A percentile compares a stretch with the other conserved stretches of the same genome.
Evolutionary conservation across 768 basidiomycete genomes (phyloP).

Genomic region (Trametes cingulata): DNA sequence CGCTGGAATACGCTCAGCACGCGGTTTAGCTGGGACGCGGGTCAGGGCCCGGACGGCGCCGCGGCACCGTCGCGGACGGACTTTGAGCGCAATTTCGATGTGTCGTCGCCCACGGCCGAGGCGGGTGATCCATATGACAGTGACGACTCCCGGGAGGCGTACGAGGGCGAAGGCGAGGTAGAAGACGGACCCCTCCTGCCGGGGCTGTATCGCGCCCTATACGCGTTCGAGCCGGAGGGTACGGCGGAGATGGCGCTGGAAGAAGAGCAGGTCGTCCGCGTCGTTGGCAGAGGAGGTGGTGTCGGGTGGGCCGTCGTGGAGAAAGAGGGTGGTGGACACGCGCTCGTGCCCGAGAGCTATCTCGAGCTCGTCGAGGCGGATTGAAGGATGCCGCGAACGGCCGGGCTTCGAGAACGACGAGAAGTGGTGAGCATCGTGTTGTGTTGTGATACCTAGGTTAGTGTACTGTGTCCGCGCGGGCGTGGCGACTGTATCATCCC

Average conservation of each 20-base stretch:
- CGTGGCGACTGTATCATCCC: conserved; percentile 18
- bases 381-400: background rate
- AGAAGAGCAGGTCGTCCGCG: conserved; percentile 75
- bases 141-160: conserved; percentile 29
- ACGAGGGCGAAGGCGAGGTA: conserved; percentile 28
- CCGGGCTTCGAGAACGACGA: background rate
- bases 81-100: conserved; percentile 49
- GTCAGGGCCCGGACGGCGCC: conserved; percentile 20
- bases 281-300: conserved; percentile 74
- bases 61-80: conserved; percentile 43
- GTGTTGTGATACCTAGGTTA: conserved; percentile 5
- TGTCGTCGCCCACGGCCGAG: conserved; percentile 31
- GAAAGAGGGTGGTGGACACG: conserved; percentile 51
- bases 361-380: conserved; percentile 55
- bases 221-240: conserved; percentile 77
- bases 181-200: conserved; percentile 50
- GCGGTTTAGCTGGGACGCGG: conserved; percentile 43
- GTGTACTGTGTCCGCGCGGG: conserved; percentile 19
- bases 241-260: conserved; percentile 80
- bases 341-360: conserved; percentile 80
- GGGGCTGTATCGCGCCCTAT: conserved; percentile 76
- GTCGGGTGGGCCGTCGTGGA: conserved; percentile 81
- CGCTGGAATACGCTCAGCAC: conserved; percentile 39
- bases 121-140: conserved; percentile 24
- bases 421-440: background rate